Percentiles rank a stretch among this genome's conserved stretches.
Conservation (phyloP, 2,329 filamentous ascomycete species). For the Nectriaceae sp. region DNA sequence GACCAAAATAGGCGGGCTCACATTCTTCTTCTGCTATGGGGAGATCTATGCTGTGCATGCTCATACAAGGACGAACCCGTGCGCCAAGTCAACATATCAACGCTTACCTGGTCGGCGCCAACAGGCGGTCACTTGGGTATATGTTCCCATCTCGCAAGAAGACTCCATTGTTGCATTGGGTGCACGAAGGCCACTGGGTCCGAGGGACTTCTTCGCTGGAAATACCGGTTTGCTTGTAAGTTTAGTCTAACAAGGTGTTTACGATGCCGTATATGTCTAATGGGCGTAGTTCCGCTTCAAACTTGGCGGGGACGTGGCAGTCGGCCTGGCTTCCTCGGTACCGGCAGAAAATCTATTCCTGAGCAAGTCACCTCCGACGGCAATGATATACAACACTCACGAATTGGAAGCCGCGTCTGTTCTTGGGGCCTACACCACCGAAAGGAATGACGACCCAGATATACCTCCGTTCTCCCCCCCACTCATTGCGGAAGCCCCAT, state of each 20-base stretch:
- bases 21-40: slow-evolving; percentile 9
- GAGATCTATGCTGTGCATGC: slow-evolving; percentile 14
- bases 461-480: slow-evolving; percentile 7
- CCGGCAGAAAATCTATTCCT: slow-evolving; percentile 6
- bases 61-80: slow-evolving; percentile 10
- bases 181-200: background rate
- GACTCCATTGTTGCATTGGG: slow-evolving; percentile 13
- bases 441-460: slow-evolving; percentile 1
- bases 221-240: slow-evolving; percentile 12
- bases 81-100: slow-evolving; percentile 9
- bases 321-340: slow-evolving; percentile 3
- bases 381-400: slow-evolving; percentile 8
- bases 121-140: slow-evolving; percentile 12
- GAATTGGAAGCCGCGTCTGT: slow-evolving; percentile 6
- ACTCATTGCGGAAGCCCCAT: slow-evolving; percentile 3
- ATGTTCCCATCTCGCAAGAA: slow-evolving; percentile 13
- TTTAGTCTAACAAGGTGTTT: background rate
- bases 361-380: slow-evolving; percentile 2
- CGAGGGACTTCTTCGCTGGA: background rate
- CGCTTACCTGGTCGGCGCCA: slow-evolving; percentile 8
- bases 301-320: slow-evolving; percentile 11
- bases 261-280: slow-evolving; percentile 1
- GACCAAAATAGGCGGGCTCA: slow-evolving; percentile 5
- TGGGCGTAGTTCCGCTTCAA: slow-evolving; percentile 14
- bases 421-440: slow-evolving; percentile 10